Conservation (phyloP, 805 yeast species). For the Monosporozyma servazzii region DNA sequence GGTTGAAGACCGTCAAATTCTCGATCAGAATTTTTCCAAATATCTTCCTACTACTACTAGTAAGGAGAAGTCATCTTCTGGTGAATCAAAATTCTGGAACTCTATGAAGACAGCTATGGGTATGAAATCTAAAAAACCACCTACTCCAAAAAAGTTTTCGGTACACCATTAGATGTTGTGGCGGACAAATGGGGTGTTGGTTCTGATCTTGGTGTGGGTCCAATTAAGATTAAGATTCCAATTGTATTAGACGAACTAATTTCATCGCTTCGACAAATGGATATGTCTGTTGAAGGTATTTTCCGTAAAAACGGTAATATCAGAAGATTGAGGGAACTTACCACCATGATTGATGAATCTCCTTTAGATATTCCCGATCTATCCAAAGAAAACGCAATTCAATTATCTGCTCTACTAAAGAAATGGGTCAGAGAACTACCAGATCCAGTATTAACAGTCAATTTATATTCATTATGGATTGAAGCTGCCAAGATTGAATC, state of each 20-base stretch:
- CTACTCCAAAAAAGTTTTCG: constrained; percentile 48
- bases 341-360: constrained; percentile 61
- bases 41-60: constrained; percentile 3
- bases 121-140: constrained; percentile 19
- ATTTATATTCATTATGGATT: constrained; percentile 72
- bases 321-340: constrained; percentile 62
- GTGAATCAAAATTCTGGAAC: constrained; percentile 19
- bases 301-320: constrained; percentile 96
- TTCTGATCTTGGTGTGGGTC: constrained; percentile 77
- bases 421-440: constrained; percentile 90
- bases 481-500: constrained; percentile 50
- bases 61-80: neutral
- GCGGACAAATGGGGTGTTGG: constrained; percentile 70
- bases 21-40: constrained; percentile 5
- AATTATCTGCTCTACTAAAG: constrained; percentile 85
- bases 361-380: constrained; percentile 68
- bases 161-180: constrained; percentile 60
- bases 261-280: constrained; percentile 75
- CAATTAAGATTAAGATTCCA: constrained; percentile 72
- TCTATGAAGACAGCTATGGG: constrained; percentile 23
- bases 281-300: constrained; percentile 91
- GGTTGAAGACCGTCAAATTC: constrained; percentile 19
- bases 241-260: constrained; percentile 79
- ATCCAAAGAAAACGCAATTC: constrained; percentile 73
- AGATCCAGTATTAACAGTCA: constrained; percentile 74